These are phyloP conservation scores for Cryptococcus jaspeensis DNA, from an alignment of 1,284 basidiomycete genomes.

Conservation along the genomic window DNA sequence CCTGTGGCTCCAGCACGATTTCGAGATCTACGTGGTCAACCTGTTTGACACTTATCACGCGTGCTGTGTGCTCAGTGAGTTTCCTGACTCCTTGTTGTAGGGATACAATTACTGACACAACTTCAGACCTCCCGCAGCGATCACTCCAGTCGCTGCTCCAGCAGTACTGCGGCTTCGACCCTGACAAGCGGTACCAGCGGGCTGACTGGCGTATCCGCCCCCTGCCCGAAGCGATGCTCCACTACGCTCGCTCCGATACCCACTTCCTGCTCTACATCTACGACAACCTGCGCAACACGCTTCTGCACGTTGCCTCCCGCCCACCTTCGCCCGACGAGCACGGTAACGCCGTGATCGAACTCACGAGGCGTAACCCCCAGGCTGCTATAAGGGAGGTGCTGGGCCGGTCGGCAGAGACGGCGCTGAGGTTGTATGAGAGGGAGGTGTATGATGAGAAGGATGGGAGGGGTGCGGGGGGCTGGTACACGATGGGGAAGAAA, in stretches of 20 bases:
- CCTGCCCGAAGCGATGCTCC: conserved; percentile 80
- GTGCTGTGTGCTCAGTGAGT: conserved; percentile 72
- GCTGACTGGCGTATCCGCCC: conserved; percentile 97
- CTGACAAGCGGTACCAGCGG: conserved; percentile 93
- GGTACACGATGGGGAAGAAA: conserved; percentile 72
- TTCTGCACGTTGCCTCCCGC: conserved; percentile 59
- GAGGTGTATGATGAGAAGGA: conserved; percentile 66
- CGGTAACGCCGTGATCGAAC: conserved; percentile 9
- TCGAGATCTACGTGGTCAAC: conserved; percentile 89
- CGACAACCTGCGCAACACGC: conserved; percentile 83
- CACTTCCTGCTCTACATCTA: conserved; percentile 93
- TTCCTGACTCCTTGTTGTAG: background rate
- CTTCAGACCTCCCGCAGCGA: conserved; percentile 73
- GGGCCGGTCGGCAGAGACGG: conserved; percentile 67
- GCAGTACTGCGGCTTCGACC: conserved; percentile 84
- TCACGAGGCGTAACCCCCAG: conserved; percentile 32
- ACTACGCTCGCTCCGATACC: conserved; percentile 92
- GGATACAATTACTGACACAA: background rate
- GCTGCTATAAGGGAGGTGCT: conserved; percentile 58
- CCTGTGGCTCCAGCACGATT: conserved; percentile 93
- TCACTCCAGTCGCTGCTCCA: conserved; percentile 81
- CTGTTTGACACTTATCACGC: conserved; percentile 97
- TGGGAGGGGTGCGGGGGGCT: conserved; percentile 69
- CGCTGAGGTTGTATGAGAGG: conserved; percentile 65
- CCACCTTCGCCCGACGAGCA: conserved; percentile 27